Evolutionary conservation across 352 stramenopile species (phyloP), one percentile per base, ranked within the genome.

Genomic region (Globisporangium iwayamae): DNA sequence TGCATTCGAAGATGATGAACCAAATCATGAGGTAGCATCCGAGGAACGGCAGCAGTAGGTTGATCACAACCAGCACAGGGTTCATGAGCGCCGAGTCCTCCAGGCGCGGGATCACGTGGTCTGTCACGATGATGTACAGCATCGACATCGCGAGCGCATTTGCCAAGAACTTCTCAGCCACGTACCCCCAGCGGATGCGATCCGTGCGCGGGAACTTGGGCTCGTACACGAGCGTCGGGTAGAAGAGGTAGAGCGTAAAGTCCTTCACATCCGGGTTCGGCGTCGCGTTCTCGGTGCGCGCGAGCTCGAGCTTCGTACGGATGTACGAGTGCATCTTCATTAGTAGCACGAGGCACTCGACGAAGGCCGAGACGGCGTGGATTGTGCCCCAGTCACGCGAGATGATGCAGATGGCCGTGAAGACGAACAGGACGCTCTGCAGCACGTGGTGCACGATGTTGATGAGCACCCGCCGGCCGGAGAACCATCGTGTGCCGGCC

Each of bases 1-100:
- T 96, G 34, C 96, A 90, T 76, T 99, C 95, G 60, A 99, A 99
- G 69, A 98, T 98, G 47, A 88, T 87, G 73, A 98, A 99, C 82
- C 98, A 99, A 16, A 89, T 89, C 30, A 99, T 84, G 45, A 99
- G 75, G 85, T 98, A 99, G 66, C 96, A 88, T 22, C 96, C 96
- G 14, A 98, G 93, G 50, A 94, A 98, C 8, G 96, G 85, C 50
- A 99, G 86, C 36, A 95, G 77, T 25, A 99, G 79, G 48, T 93
- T 89, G 48, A 87, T 81, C 41, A 85, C 70, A 20, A 90, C 75
- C 45, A 93, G 70, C 25, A 77, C 66, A 0, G 75, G 79, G 50
- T 79, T 87, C 51, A 73, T 72, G 28, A 79, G 75, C 34, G 75
- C 85, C 9, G 81, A 81, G 69, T 88, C 77, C 18, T 96, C 79